Evolutionary conservation across 345 rosid genomes (phyloP).

Genomic region (Syzygium jambos): DNA sequence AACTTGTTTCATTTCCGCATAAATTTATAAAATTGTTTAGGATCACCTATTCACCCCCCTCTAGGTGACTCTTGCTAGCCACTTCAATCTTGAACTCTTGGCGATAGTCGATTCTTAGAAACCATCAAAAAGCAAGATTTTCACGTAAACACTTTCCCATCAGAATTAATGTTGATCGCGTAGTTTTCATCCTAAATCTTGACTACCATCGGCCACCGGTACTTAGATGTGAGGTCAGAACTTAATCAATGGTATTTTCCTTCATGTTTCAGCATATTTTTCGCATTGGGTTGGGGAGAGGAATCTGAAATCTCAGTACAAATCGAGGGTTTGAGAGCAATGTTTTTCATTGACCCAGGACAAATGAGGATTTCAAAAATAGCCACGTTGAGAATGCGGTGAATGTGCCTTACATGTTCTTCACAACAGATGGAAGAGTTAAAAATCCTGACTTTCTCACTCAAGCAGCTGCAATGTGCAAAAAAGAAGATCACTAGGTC

Average conservation of each 20-base stretch:
- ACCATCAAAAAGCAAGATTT: background rate
- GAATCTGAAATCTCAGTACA: background rate
- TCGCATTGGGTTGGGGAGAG: background rate
- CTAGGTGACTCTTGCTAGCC: no score
- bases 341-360: constrained; percentile 5
- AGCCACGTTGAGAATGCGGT: constrained; percentile 34
- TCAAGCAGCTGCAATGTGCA: constrained; percentile 22
- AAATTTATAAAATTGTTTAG: no score
- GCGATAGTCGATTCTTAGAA: background rate
- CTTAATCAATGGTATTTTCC: background rate
- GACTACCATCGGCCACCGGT: constrained; percentile 10
- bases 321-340: background rate
- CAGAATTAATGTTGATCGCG: background rate
- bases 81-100: background rate
- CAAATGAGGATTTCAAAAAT: constrained; percentile 35
- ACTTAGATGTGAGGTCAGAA: constrained; percentile 35
- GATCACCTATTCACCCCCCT: no score
- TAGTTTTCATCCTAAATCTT: background rate
- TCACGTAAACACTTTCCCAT: background rate
- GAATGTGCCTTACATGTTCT: constrained; percentile 41
- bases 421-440: constrained; percentile 32
- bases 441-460: constrained; percentile 20
- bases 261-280: background rate
- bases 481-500: constrained; percentile 19
- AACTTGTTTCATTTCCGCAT: no score